Evolutionary conservation across 2,329 filamentous ascomycete genomes (phyloP).

Genomic region (Tolypocladium nubicola): DNA sequence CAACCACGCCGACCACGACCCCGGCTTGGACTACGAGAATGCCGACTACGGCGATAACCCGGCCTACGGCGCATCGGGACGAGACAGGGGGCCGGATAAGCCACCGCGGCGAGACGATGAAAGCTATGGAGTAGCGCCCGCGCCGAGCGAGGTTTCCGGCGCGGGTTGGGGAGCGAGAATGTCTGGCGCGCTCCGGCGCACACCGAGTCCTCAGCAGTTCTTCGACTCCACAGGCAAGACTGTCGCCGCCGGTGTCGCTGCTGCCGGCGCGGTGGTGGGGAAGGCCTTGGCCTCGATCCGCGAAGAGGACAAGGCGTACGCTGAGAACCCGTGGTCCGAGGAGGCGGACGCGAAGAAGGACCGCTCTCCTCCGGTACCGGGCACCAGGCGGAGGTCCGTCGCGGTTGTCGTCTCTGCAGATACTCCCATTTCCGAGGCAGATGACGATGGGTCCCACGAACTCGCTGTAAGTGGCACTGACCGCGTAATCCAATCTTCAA

Average conservation of each 20-base stretch:
- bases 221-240: conserved; percentile 75
- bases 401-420: conserved; percentile 83
- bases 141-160: conserved; percentile 19
- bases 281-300: conserved; percentile 74
- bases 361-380: conserved; percentile 22
- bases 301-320: conserved; percentile 74
- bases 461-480: conserved; percentile 59
- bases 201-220: conserved; percentile 80
- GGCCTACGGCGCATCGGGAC: conserved; percentile 32
- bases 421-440: conserved; percentile 43
- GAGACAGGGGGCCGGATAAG: conserved; percentile 20
- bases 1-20: conserved; percentile 44
- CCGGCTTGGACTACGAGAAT: conserved; percentile 35
- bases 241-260: conserved; percentile 71
- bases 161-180: conserved; percentile 64
- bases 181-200: conserved; percentile 70
- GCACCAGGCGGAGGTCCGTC: conserved; percentile 62
- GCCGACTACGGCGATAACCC: conserved; percentile 44
- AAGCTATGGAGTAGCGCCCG: conserved; percentile 26
- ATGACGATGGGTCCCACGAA: conserved; percentile 55
- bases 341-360: conserved; percentile 63
- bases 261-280: conserved; percentile 72
- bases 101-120: conserved; percentile 29
- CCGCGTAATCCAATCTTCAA: not conserved
- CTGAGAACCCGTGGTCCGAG: conserved; percentile 85